These are phyloP conservation scores for Solanum hybrid DNA, from an alignment of 305 asterid species.

Conservation along the genomic window DNA sequence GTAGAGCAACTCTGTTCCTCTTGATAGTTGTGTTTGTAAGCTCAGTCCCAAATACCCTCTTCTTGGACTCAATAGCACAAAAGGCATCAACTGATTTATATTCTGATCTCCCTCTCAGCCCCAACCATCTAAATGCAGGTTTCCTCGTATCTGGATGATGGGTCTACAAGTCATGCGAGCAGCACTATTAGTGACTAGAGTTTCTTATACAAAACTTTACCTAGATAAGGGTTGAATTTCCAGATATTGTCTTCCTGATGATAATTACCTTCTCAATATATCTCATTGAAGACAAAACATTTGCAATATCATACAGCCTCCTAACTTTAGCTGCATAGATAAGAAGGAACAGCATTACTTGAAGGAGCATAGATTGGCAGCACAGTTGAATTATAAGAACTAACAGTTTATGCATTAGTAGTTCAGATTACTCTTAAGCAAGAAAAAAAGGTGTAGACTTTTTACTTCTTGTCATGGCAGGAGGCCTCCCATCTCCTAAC, in stretches of 20 bases:
- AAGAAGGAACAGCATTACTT: background rate
- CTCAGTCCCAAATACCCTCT: slow-evolving; percentile 81
- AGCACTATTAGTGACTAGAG: background rate
- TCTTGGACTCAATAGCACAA: slow-evolving; percentile 35
- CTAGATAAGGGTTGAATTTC: background rate
- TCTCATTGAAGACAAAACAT: slow-evolving; percentile 86
- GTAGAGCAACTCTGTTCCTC: slow-evolving; percentile 34
- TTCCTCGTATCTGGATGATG: slow-evolving; percentile 93
- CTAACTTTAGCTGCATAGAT: slow-evolving; percentile 81
- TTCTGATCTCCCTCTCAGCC: slow-evolving; percentile 43
- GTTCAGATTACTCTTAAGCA: background rate
- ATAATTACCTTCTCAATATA: slow-evolving; percentile 77
- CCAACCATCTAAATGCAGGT: slow-evolving; percentile 94
- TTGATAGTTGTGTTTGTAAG: slow-evolving; percentile 56
- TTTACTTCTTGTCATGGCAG: slow-evolving; percentile 87
- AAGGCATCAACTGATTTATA: slow-evolving; percentile 21
- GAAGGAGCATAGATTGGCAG: background rate
- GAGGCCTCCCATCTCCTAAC: slow-evolving; percentile 78
- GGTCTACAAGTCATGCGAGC: slow-evolving; percentile 37
- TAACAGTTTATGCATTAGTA: background rate
- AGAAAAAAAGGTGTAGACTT: background rate
- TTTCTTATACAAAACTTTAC: background rate
- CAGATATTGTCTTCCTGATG: background rate
- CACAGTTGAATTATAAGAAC: background rate
- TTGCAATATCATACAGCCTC: slow-evolving; percentile 87